These are phyloP conservation scores for Luffa aegyptiaca DNA, from an alignment of 306 rosid species.

Conservation along the genomic window DNA sequence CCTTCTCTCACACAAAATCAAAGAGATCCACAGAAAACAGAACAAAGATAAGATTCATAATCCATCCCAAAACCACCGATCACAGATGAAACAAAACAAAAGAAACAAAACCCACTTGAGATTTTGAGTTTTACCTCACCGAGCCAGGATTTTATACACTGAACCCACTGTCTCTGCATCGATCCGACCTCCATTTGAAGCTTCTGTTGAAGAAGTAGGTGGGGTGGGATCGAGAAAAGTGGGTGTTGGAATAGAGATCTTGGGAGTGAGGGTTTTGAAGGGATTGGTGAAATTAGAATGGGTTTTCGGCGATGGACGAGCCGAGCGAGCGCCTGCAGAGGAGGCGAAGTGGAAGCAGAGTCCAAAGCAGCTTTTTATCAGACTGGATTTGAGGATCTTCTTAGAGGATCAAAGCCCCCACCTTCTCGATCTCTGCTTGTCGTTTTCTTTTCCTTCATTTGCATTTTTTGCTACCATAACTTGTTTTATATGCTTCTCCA, in stretches of 20 bases:
- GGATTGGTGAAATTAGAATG: neutral
- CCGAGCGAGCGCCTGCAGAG: neutral
- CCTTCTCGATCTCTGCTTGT: neutral
- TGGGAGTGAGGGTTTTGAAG: slow-evolving; percentile 11
- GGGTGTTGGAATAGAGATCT: slow-evolving; percentile 29
- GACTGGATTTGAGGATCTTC: slow-evolving; percentile 1
- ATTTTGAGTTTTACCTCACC: slow-evolving; percentile 43
- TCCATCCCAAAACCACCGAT: neutral
- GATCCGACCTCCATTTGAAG: slow-evolving; percentile 71
- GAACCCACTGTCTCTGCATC: slow-evolving; percentile 87
- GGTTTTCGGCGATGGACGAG: neutral
- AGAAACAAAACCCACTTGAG: neutral
- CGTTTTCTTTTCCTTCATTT: neutral
- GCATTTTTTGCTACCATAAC: neutral
- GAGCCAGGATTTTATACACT: slow-evolving; percentile 59
- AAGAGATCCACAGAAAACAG: slow-evolving; percentile 12
- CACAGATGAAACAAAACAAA: neutral
- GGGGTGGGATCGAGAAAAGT: slow-evolving; percentile 15
- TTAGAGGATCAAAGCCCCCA: neutral
- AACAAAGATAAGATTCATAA: slow-evolving; percentile 12
- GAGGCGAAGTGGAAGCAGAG: neutral
- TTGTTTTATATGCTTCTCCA: neutral
- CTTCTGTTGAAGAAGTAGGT: neutral
- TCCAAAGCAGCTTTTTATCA: neutral
- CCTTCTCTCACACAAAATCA: slow-evolving; percentile 37